Evolutionary conservation across 306 rosid genomes (phyloP).

Genomic region (Trifolium repens): DNA sequence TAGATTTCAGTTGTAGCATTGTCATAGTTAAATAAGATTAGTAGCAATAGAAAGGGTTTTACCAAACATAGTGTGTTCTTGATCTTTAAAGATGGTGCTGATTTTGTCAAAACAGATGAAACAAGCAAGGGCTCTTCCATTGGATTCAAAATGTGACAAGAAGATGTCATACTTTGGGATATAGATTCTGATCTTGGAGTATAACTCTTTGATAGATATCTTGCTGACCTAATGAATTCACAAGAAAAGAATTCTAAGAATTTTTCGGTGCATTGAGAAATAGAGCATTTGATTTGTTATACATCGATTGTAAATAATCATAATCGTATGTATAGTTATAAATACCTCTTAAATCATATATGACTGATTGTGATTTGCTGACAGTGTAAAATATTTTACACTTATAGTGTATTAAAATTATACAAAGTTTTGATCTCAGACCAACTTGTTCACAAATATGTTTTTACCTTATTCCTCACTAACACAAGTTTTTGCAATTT

Average conservation of each 20-base stretch:
- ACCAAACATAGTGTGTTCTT: constrained; percentile 70
- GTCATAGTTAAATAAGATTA: neutral
- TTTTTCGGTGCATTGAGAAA: neutral
- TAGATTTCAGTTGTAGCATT: constrained; percentile 1
- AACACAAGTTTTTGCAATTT: too few species aligned
- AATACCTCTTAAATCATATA: too few species aligned
- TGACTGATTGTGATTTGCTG: neutral
- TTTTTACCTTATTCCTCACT: too few species aligned
- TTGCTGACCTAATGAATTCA: constrained; percentile 65
- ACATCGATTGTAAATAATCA: too few species aligned
- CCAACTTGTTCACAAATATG: too few species aligned
- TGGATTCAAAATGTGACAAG: constrained; percentile 38
- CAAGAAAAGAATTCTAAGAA: constrained; percentile 6
- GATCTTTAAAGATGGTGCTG: constrained; percentile 53
- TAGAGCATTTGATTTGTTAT: too few species aligned
- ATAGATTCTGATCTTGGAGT: constrained; percentile 52
- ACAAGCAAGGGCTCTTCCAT: constrained; percentile 67
- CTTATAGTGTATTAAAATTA: too few species aligned
- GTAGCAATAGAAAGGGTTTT: constrained; percentile 35
- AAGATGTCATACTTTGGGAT: constrained; percentile 49
- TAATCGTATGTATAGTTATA: too few species aligned
- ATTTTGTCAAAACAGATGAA: constrained; percentile 44
- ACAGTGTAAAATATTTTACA: neutral
- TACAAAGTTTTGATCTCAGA: too few species aligned
- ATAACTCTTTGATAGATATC: constrained; percentile 70